Conservation (phyloP, 2,329 filamentous ascomycete species). For the Cercospora sojina region DNA sequence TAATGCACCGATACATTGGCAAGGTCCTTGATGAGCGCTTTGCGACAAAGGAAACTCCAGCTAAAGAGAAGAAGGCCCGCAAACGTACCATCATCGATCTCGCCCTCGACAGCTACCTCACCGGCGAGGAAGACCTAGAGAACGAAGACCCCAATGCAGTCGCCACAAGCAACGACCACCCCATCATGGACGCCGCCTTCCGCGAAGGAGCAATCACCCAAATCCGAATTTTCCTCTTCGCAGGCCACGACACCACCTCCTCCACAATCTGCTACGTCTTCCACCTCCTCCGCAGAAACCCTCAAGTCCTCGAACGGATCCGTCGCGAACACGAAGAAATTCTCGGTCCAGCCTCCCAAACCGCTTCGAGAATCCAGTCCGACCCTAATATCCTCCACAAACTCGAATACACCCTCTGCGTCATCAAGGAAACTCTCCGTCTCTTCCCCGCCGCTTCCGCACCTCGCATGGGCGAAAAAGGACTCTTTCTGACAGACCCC, state of each 20-base stretch:
- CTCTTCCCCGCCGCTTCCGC: slow-evolving; percentile 51
- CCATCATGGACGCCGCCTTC: slow-evolving; percentile 37
- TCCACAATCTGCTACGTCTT: slow-evolving; percentile 37
- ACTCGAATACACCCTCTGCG: slow-evolving; percentile 52
- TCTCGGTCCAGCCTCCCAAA: slow-evolving; percentile 40
- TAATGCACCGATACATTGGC: slow-evolving; percentile 30
- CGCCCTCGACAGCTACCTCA: slow-evolving; percentile 39
- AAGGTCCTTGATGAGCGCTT: slow-evolving; percentile 39
- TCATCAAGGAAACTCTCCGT: slow-evolving; percentile 55
- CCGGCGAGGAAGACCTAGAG: slow-evolving; percentile 18
- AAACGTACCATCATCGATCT: slow-evolving; percentile 33
- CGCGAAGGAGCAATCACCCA: slow-evolving; percentile 36
- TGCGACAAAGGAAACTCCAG: slow-evolving; percentile 28
- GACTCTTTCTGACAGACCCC: slow-evolving; percentile 42
- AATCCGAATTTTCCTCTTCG: slow-evolving; percentile 43
- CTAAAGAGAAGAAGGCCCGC: slow-evolving; percentile 26
- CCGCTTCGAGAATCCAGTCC: slow-evolving; percentile 39
- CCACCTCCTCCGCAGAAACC: slow-evolving; percentile 41
- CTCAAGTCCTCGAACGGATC: slow-evolving; percentile 36
- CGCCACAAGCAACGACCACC: neutral
- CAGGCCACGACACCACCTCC: slow-evolving; percentile 44
- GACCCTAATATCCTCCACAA: slow-evolving; percentile 51
- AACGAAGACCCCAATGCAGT: slow-evolving; percentile 14
- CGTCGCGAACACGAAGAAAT: slow-evolving; percentile 52
- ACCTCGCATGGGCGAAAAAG: slow-evolving; percentile 38